Conservation (phyloP, 2,329 filamentous ascomycete species). For the Periconia sp. region DNA sequence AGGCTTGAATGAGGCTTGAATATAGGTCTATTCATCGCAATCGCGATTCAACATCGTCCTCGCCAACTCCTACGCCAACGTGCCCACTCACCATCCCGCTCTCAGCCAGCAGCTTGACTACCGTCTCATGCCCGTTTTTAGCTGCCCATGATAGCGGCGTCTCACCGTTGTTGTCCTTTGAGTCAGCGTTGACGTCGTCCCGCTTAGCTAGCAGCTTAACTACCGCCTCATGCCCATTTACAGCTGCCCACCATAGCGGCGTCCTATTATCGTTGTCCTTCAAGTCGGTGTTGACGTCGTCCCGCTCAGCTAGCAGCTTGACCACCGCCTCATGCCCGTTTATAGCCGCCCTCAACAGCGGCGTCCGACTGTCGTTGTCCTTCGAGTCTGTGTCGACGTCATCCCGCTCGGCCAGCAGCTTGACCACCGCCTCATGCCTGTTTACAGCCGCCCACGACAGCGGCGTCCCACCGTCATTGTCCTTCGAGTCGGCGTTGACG, state of each 20-base stretch:
- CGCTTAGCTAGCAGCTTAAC: neutral
- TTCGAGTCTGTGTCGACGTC: neutral
- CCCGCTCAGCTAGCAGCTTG: constrained; percentile 1
- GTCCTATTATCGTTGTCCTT: neutral
- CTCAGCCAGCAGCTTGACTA: constrained; percentile 1
- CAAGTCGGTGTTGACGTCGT: neutral
- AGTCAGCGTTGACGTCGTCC: neutral
- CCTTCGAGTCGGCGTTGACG: neutral
- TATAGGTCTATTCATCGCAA: constrained; percentile 1
- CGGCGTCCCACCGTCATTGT: constrained; percentile 1
- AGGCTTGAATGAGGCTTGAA: too few species aligned
- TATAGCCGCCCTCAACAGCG: constrained; percentile 3
- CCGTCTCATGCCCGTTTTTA: neutral
- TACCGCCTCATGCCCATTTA: neutral
- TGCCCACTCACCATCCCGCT: neutral
- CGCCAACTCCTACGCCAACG: constrained; percentile 2
- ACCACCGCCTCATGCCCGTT: constrained; percentile 4
- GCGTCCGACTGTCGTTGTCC: constrained; percentile 1
- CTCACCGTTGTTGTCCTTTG: neutral
- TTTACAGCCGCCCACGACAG: neutral
- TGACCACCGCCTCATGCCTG: neutral
- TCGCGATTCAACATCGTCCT: constrained; percentile 1
- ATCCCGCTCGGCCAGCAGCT: neutral
- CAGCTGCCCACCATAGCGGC: neutral
- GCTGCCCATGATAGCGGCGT: constrained; percentile 1